phyloP scores from a whole-genome alignment of 441 rosid species.

The Mallotus japonicus region DNA sequence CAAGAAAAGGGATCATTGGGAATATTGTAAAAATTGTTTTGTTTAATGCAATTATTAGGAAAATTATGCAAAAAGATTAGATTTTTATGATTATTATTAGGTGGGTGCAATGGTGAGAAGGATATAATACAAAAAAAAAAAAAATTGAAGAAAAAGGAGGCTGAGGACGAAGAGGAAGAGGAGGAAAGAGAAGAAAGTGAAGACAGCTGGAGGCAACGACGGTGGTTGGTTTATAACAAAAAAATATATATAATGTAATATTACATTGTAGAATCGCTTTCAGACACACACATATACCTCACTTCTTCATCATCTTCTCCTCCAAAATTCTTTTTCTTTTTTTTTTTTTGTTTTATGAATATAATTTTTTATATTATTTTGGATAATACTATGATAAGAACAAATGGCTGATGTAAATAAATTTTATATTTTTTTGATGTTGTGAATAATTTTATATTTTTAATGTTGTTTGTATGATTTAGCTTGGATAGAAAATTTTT shows the following conservation, averaged over 20 bases:
- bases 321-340: not conserved
- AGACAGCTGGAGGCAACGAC: slow-evolving; percentile 78
- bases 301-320: slow-evolving; percentile 30
- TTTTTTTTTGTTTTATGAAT: not conserved
- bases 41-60: too few species aligned
- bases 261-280: slow-evolving; percentile 38
- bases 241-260: slow-evolving; percentile 7
- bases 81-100: not conserved
- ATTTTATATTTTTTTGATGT: too few species aligned
- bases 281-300: slow-evolving; percentile 39
- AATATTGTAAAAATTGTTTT: not conserved
- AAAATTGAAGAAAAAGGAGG: too few species aligned
- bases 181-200: slow-evolving; percentile 48
- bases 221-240: slow-evolving; percentile 32
- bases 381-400: too few species aligned
- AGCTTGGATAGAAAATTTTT: too few species aligned
- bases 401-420: too few species aligned
- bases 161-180: not conserved
- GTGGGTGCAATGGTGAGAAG: too few species aligned
- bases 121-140: too few species aligned
- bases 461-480: too few species aligned
- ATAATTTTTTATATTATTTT: too few species aligned
- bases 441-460: too few species aligned
- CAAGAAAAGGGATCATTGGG: slow-evolving; percentile 23
- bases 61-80: not conserved